phyloP scores from a whole-genome alignment of 257 asterid species.

The Jasminum sambac region DNA sequence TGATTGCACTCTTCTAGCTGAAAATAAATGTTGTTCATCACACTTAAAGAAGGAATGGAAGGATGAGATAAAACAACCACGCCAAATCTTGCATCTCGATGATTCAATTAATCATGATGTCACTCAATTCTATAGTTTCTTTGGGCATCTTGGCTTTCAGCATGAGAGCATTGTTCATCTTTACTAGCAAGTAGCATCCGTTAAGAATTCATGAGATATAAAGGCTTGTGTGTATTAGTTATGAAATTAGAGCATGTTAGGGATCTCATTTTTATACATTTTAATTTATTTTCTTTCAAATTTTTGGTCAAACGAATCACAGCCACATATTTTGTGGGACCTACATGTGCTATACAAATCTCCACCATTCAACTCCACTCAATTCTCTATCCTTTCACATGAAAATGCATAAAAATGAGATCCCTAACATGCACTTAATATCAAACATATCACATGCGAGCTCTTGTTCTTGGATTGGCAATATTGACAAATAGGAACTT shows the following conservation, averaged over 20 bases:
- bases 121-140: neutral
- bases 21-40: constrained; percentile 6
- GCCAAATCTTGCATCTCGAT: constrained; percentile 8
- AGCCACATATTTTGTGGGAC: too few relatives aligned
- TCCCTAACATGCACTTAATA: too few relatives aligned
- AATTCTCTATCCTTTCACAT: too few relatives aligned
- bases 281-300: too few relatives aligned
- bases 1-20: neutral
- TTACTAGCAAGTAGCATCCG: constrained; percentile 17
- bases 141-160: neutral
- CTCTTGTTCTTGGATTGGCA: neutral
- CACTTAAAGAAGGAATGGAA: constrained; percentile 15
- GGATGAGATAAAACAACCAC: neutral
- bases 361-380: too few relatives aligned
- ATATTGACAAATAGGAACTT: neutral
- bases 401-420: too few relatives aligned
- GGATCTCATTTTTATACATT: too few relatives aligned
- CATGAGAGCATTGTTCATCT: neutral
- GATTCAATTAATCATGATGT: neutral
- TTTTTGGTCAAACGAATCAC: too few relatives aligned
- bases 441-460: neutral
- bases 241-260: too few relatives aligned
- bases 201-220: neutral
- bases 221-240: neutral
- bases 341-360: too few relatives aligned